phyloP scores from a whole-genome alignment of 2,329 filamentous ascomycete genomes.

The Tolypocladium cylindrosporum region DNA sequence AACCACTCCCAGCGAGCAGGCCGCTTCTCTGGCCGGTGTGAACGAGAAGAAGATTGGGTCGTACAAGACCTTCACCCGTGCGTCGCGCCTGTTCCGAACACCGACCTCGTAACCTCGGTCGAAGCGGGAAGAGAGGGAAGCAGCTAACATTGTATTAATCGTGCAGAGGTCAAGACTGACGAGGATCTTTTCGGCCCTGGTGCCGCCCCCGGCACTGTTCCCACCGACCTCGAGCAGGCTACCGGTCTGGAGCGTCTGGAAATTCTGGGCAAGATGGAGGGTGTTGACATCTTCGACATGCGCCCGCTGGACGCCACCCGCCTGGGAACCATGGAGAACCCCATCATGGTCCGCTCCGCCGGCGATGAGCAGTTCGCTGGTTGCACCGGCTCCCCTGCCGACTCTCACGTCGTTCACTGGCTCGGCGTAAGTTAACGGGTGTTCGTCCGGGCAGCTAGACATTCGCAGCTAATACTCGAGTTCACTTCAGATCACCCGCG shows the following conservation, averaged over 20 bases:
- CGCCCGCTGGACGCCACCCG: slow-evolving; percentile 85
- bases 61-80: slow-evolving; percentile 39
- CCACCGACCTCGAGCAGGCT: slow-evolving; percentile 89
- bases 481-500: slow-evolving; percentile 59
- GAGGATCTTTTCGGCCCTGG: slow-evolving; percentile 82
- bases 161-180: slow-evolving; percentile 67
- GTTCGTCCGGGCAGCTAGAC: neutral
- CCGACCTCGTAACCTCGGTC: slow-evolving; percentile 13
- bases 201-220: slow-evolving; percentile 70
- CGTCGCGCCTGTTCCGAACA: slow-evolving; percentile 13
- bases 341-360: slow-evolving; percentile 81
- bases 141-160: slow-evolving; percentile 10
- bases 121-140: slow-evolving; percentile 8
- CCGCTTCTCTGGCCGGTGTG: slow-evolving; percentile 23
- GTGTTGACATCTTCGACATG: slow-evolving; percentile 97
- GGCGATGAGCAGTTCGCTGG: slow-evolving; percentile 95
- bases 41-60: slow-evolving; percentile 35
- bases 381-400: slow-evolving; percentile 88
- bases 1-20: slow-evolving; percentile 23
- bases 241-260: slow-evolving; percentile 98
- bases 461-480: neutral
- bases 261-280: slow-evolving; percentile 98
- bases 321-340: slow-evolving; percentile 82
- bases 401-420: slow-evolving; percentile 88
- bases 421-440: slow-evolving; percentile 58